Evolutionary conservation across 176 grass and related monocot species (phyloP).

Genomic region (Zea luxurians): DNA sequence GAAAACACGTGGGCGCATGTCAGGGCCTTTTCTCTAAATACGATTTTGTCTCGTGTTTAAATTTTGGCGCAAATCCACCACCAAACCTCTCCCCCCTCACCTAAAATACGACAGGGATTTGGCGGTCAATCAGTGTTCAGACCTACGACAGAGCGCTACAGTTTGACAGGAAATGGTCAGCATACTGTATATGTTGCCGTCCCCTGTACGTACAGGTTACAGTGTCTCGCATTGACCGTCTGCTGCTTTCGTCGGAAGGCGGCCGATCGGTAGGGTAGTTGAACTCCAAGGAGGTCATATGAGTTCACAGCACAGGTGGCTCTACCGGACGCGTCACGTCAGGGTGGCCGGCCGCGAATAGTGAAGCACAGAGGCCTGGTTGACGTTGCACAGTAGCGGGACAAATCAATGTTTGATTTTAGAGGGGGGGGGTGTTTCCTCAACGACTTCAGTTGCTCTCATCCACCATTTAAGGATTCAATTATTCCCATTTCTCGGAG

Average conservation of each 20-base stretch:
- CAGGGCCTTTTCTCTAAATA: neutral
- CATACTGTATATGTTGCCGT: slow-evolving; percentile 1
- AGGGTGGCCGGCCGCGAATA: neutral
- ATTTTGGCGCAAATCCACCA: neutral
- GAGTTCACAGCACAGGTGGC: neutral
- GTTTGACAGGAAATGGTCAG: slow-evolving; percentile 19
- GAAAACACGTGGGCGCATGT: neutral
- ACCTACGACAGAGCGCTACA: neutral
- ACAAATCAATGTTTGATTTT: neutral
- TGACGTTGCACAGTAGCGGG: neutral
- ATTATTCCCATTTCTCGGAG: too few species aligned
- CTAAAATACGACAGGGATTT: neutral
- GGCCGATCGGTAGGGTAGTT: too few species aligned
- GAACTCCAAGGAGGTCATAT: too few species aligned
- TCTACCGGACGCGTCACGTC: neutral
- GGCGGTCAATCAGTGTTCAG: neutral
- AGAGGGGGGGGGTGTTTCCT: neutral
- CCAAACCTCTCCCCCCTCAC: neutral
- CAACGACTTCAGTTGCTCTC: too few species aligned
- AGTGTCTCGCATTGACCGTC: neutral
- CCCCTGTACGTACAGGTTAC: neutral
- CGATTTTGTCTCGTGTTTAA: neutral
- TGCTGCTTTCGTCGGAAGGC: neutral
- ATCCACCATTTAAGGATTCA: too few species aligned
- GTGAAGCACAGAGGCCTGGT: neutral